Evolutionary conservation across 140 eudicot species (phyloP), one percentile per base, ranked within the genome.

Genomic region (Erigeron philadelphicus): DNA sequence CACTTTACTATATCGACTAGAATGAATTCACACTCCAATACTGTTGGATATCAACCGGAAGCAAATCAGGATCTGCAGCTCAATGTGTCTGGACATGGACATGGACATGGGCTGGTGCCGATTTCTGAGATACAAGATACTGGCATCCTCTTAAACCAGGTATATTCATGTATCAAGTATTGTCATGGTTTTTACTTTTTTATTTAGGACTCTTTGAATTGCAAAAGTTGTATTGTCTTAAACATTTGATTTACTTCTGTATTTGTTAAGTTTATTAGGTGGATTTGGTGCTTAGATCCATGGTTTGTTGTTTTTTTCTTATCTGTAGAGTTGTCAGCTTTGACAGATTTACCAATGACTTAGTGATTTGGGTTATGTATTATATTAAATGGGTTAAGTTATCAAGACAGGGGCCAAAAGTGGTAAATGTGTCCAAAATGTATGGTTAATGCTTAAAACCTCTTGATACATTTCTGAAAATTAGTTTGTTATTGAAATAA

Each of bases 131-230:
- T 73, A 73, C 76, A 83, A 44, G 78, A 84, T 72, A 52, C 76
- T 40, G 76, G 64, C 73, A 73, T 46, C 75, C 73, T 78, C 70
- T 59, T 70, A 72, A 88, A 86, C 69, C 90, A 84, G 91, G 97
- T 90, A 79, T 62, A 23, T n/a, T 38, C 19, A 12, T 57, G 10
- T 44, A 11, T 75, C 35, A 18, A 5, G 13, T 75, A 48, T 45
- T 43, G 45, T 65, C 65, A 21, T 43, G 8, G 6, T 42, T 42
- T 54, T 64, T 56, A 40, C 9, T 17, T 18, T 7, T 55, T 58
- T 68, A 54, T 53, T 38, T n/a, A 38, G 8, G n/a, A 44, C 18
- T 60, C 31, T 71, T 71, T 31, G 54, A 56, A 56, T 17, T 38
- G 21, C 19, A 21, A 59, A 45, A 48, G 59, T 31, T 50, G 45